Conservation (phyloP, 805 yeast species). For the Ascoidea tarda region DNA sequence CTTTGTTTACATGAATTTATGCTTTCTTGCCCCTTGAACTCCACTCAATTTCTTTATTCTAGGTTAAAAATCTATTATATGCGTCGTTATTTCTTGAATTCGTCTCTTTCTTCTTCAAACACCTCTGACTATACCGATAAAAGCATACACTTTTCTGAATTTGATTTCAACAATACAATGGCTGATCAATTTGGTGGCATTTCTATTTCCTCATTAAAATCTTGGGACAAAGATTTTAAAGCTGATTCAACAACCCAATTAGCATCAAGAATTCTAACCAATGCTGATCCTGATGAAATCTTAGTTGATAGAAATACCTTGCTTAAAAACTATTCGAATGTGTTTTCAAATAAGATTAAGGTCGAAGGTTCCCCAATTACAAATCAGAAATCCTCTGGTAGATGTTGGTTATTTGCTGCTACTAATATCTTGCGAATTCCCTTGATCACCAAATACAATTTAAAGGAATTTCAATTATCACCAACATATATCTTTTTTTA, state of each 20-base stretch:
- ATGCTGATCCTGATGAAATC: slow-evolving; percentile 1
- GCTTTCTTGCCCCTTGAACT: no score
- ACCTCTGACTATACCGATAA: no score
- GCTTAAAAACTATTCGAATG: slow-evolving; percentile 14
- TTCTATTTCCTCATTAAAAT: no score
- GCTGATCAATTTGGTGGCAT: no score
- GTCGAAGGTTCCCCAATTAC: slow-evolving; percentile 51
- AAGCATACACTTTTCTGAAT: no score
- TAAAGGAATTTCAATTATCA: slow-evolving; percentile 60
- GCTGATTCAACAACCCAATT: neutral
- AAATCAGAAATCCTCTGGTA: slow-evolving; percentile 62
- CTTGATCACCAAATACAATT: slow-evolving; percentile 44
- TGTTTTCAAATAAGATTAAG: slow-evolving; percentile 28
- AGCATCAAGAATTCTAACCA: neutral
- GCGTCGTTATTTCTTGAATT: no score
- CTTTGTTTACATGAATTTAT: no score
- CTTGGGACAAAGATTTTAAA: neutral
- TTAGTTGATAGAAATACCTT: slow-evolving; percentile 3
- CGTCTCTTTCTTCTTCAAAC: no score
- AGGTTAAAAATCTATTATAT: no score
- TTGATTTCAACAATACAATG: no score
- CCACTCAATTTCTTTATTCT: no score
- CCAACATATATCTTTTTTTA: slow-evolving; percentile 73
- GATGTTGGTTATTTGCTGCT: slow-evolving; percentile 87
- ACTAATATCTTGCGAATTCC: slow-evolving; percentile 57